Evolutionary conservation across 257 asterid genomes (phyloP).

Genomic region (Solanum paucissectum): DNA sequence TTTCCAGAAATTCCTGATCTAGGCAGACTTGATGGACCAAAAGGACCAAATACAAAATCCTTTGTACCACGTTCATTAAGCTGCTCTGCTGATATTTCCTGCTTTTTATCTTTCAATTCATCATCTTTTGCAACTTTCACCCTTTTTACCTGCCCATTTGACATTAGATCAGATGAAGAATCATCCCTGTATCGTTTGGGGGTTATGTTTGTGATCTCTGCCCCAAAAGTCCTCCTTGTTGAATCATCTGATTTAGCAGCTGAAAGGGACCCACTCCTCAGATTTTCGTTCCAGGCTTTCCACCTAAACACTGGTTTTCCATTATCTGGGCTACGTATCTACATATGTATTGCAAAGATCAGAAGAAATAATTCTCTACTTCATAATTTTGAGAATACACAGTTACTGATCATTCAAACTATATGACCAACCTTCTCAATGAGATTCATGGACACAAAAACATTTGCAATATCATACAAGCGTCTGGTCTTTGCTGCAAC

Average conservation of each 20-base stretch:
- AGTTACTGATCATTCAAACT: not conserved
- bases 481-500: constrained; percentile 62
- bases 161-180: constrained; percentile 15
- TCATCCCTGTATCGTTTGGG: constrained; percentile 29
- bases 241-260: constrained; percentile 18
- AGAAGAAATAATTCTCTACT: not conserved
- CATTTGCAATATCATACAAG: constrained; percentile 62
- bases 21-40: constrained; percentile 27
- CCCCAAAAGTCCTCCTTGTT: constrained; percentile 49
- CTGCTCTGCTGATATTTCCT: constrained; percentile 8
- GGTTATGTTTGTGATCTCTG: constrained; percentile 38
- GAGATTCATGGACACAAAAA: constrained; percentile 48
- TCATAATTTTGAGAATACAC: not conserved
- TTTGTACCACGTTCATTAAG: constrained; percentile 22
- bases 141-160: constrained; percentile 10
- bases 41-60: constrained; percentile 61
- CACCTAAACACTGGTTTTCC: constrained; percentile 68
- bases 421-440: constrained; percentile 51
- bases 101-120: not conserved
- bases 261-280: constrained; percentile 9
- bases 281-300: constrained; percentile 27
- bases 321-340: constrained; percentile 44
- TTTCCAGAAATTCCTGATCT: constrained; percentile 9
- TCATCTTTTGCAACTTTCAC: constrained; percentile 1
- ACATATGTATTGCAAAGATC: not conserved